A percentile compares a stretch with the other conserved stretches of the same genome.
These are phyloP conservation scores for Cladophialophora yegresii DNA, from an alignment of 2,329 filamentous ascomycete genomes.

Conservation along the genomic window DNA sequence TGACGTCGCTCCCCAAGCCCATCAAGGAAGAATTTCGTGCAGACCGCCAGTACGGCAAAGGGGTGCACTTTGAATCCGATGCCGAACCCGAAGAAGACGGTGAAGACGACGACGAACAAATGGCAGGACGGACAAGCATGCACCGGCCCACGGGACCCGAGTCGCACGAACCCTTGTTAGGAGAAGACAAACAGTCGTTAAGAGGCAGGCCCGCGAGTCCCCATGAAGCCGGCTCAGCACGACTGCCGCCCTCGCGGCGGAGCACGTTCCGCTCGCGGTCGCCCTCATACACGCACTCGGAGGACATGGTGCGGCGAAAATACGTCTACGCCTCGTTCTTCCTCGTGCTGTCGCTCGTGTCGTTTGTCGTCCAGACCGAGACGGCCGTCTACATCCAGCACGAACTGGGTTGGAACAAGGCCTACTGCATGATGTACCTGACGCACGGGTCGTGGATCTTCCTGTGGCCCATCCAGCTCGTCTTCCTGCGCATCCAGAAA, in stretches of 20 bases:
- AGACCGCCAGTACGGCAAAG: slow-evolving; percentile 18
- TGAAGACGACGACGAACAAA: slow-evolving; percentile 47
- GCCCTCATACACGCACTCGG: slow-evolving; percentile 64
- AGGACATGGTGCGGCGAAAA: slow-evolving; percentile 70
- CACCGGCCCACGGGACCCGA: slow-evolving; percentile 53
- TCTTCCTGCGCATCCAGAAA: slow-evolving; percentile 77
- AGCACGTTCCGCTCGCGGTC: slow-evolving; percentile 77
- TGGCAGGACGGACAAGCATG: slow-evolving; percentile 51
- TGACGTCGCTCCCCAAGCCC: slow-evolving; percentile 33
- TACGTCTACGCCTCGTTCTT: slow-evolving; percentile 88
- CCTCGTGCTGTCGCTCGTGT: slow-evolving; percentile 76
- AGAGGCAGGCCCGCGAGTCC: slow-evolving; percentile 44
- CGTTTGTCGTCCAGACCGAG: slow-evolving; percentile 93
- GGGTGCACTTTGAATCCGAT: slow-evolving; percentile 21
- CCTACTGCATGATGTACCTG: slow-evolving; percentile 98
- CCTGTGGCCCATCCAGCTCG: slow-evolving; percentile 82
- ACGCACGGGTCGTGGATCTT: slow-evolving; percentile 93
- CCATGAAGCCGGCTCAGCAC: slow-evolving; percentile 37
- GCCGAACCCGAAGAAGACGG: slow-evolving; percentile 43
- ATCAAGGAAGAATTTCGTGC: slow-evolving; percentile 36
- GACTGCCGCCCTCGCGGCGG: slow-evolving; percentile 53
- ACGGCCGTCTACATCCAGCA: slow-evolving; percentile 94
- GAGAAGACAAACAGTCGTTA: slow-evolving; percentile 43
- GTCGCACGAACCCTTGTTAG: slow-evolving; percentile 58
- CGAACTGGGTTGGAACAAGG: slow-evolving; percentile 90